phyloP scores from a whole-genome alignment of 106 monocot species.

The Dioscorea alata region DNA sequence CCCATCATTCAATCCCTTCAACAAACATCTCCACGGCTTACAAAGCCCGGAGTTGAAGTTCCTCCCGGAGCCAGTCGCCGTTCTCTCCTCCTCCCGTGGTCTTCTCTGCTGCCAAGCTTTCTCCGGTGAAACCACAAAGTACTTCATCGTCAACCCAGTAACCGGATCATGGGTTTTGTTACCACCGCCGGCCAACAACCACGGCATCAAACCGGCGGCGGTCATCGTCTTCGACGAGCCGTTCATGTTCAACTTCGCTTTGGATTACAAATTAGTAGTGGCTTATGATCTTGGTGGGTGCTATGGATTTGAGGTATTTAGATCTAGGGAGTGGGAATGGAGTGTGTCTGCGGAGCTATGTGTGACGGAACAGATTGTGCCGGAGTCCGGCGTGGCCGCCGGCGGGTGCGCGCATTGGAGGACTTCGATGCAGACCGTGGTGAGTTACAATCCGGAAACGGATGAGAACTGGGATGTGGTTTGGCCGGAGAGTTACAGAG shows the following conservation, averaged over 20 bases:
- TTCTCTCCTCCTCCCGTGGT: conserved; percentile 10
- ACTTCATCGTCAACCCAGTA: conserved; percentile 29
- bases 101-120: conserved; percentile 16
- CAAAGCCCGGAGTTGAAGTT: conserved; percentile 9
- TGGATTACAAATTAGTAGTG: conserved; percentile 21
- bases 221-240: conserved; percentile 26
- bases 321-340: conserved; percentile 24
- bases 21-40: background rate
- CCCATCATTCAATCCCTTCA: background rate
- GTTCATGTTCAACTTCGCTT: conserved; percentile 12
- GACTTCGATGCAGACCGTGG: conserved; percentile 24
- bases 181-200: conserved; percentile 5
- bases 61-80: conserved; percentile 16
- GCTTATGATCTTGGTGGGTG: conserved; percentile 8
- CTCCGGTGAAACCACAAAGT: background rate
- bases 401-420: conserved; percentile 30
- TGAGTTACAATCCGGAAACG: conserved; percentile 13
- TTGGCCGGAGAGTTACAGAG: background rate
- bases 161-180: conserved; percentile 13
- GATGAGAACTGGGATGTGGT: background rate
- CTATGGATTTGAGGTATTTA: conserved; percentile 35
- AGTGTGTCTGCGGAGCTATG: background rate
- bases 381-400: conserved; percentile 22
- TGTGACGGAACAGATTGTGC: conserved; percentile 8
- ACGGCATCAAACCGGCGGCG: conserved; percentile 9